Conservation (phyloP, 148 eudicot genomes). For the Dianthus caryophyllus region DNA sequence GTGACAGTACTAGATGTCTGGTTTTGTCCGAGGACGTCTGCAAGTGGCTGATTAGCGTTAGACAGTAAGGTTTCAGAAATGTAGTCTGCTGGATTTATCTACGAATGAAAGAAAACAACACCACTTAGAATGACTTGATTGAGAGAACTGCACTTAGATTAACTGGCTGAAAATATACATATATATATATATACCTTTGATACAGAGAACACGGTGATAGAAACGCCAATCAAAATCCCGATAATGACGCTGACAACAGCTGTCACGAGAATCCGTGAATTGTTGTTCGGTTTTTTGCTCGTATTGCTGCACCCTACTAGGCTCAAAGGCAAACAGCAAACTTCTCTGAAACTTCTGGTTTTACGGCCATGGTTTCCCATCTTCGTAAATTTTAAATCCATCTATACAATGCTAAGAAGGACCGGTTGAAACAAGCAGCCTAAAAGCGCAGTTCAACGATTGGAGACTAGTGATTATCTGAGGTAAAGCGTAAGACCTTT, state of each 20-base stretch:
- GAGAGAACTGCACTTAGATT: background rate
- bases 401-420: background rate
- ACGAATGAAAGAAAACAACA: background rate
- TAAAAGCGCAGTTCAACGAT: conserved; percentile 10
- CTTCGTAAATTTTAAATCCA: background rate
- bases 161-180: too few relatives aligned
- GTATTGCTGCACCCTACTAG: conserved; percentile 42
- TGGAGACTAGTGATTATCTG: background rate
- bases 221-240: conserved; percentile 70
- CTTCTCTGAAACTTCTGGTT: background rate
- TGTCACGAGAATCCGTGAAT: conserved; percentile 45
- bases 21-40: conserved; percentile 16
- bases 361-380: conserved; percentile 23
- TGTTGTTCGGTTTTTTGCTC: conserved; percentile 48
- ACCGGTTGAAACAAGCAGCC: conserved; percentile 9
- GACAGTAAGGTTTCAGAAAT: conserved; percentile 19
- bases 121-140: background rate
- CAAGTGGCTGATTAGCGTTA: conserved; percentile 5
- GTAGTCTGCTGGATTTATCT: conserved; percentile 25
- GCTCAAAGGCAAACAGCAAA: conserved; percentile 20
- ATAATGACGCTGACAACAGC: conserved; percentile 45
- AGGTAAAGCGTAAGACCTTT: background rate
- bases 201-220: conserved; percentile 41
- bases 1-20: conserved; percentile 13
- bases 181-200: conserved; percentile 47